These are phyloP conservation scores for Penicillium sp. DNA, from an alignment of 2,329 filamentous ascomycete species.

Conservation along the genomic window DNA sequence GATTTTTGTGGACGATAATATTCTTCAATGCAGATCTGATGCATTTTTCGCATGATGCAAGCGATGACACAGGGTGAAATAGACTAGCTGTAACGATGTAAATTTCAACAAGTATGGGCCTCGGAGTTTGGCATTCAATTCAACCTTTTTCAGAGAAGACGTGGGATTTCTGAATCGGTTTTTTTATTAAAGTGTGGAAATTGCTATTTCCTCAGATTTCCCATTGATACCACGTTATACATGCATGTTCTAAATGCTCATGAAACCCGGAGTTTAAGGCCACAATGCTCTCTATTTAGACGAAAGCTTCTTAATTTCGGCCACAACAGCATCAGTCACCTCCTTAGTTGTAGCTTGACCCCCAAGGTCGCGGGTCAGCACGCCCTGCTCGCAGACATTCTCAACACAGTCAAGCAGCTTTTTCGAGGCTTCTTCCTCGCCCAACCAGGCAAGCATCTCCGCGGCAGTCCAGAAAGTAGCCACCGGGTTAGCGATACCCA, in stretches of 20 bases:
- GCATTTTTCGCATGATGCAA: neutral
- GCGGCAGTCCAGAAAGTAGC: conserved; percentile 71
- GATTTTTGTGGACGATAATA: neutral
- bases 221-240: neutral
- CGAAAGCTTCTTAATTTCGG: conserved; percentile 54
- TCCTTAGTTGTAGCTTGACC: conserved; percentile 60
- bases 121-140: neutral
- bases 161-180: neutral
- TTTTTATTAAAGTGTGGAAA: neutral
- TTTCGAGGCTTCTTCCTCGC: conserved; percentile 60
- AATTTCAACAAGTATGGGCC: no score
- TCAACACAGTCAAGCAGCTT: conserved; percentile 63
- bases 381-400: conserved; percentile 59
- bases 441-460: conserved; percentile 69
- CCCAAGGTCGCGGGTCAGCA: conserved; percentile 64
- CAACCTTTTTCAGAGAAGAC: neutral
- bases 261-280: neutral
- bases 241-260: neutral
- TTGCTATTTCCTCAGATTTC: neutral
- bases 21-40: neutral
- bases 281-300: conserved; percentile 2
- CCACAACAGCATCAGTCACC: conserved; percentile 62
- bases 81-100: neutral
- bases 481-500: conserved; percentile 64
- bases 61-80: neutral